Base-by-base conservation (phyloP, 306 rosid genomes). In the Rubus idaeus region DNA sequence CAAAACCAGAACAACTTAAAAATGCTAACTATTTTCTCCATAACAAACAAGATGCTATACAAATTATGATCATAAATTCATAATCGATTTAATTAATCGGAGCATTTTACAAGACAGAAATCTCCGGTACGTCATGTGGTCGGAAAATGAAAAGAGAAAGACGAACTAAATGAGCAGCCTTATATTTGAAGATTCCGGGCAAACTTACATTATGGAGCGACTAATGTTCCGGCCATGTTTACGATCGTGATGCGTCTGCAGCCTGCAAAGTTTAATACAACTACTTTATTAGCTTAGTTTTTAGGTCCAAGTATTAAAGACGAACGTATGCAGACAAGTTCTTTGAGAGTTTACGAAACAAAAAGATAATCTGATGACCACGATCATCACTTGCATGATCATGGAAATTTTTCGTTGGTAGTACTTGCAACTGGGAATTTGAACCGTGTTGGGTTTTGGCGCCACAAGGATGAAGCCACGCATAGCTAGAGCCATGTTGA, bases 201-300 rank as follows among this genome's bases (percentile, higher is more conserved):
- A 64, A 63, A 66, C 77, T 12, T 60, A 74, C 69, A 45, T 60
- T 23, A 60, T 11, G 44, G 58, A 58, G 30, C 11, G 45, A 74
- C 69, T 45, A 26, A 60, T 57, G 1, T 26, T 58, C 77, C 6
- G 47, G 11, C 45, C 6, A 18, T 8, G 23, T 65, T 58, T 45
- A 10, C 8, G 44, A 65, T 35, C 57, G 18, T 14, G 35, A n/a
- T 60, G 35, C 4, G 23, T 57, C 55, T 26, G 77, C 77, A 5
- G 35, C 46, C 77, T 74, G 77, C 56, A 58, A 64, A 30, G 35
- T 30, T 30, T 30, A 30, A 61, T 9, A 61, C 12, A 30, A 30
- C 11, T 5, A 23, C 20, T 23, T 7, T 58, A 58, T 21, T 5
- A 55, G 61, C 26, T 58, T 8, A 10, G 35, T 56, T 20, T 9